Base-by-base conservation (phyloP, 164 flowering plant genomes). In the Berberis thunbergii region DNA sequence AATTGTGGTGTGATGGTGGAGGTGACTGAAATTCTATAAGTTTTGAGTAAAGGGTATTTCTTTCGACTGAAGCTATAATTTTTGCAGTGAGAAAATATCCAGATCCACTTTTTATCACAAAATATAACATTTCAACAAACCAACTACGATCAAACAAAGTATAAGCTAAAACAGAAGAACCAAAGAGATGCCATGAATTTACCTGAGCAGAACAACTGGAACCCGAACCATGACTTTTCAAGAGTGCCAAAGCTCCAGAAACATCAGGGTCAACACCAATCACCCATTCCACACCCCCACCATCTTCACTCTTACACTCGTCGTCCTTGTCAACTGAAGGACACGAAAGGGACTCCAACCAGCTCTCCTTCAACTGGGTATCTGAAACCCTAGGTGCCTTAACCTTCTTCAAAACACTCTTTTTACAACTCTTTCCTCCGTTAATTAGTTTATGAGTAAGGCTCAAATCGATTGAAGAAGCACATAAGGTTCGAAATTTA, bases 241-340 rank as follows among this genome's bases (percentile, higher is more conserved):
- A 64, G 45, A 94, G 68, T 2, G 97, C 96, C 69, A 94, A 55
- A 3, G 98, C 98, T 11, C 98, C 98, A 6, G 82, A 81, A 45
- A 76, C 63, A 76, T 94, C 98, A 1, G 97, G 98, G 73, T 94
- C 98, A 45, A 94, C 62, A 3, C 97, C 96, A 40, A 94, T 63
- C 8, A 84, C 80, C 81, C 89, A 88, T 4, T 70, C 64, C 41
- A 73, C 49, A 38, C 59, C 77, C 42, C 12, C 12, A 43, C 60
- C 71, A 55, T 49, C 57, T 13, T 6, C 46, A 61, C 45, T 63
- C 8, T 2, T 43, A 44, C 65, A 7, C 4, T 45, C 43, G 5
- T 41, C 66, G 9, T 41, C 41, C 26, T 13, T 56, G 0, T 61
- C 61, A 4, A 69, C 65, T 1, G 63, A 53, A 48, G 94, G 90